Evolutionary conservation across 805 yeast species (phyloP).

Genomic region (Crinitomyces ghanaensis): DNA sequence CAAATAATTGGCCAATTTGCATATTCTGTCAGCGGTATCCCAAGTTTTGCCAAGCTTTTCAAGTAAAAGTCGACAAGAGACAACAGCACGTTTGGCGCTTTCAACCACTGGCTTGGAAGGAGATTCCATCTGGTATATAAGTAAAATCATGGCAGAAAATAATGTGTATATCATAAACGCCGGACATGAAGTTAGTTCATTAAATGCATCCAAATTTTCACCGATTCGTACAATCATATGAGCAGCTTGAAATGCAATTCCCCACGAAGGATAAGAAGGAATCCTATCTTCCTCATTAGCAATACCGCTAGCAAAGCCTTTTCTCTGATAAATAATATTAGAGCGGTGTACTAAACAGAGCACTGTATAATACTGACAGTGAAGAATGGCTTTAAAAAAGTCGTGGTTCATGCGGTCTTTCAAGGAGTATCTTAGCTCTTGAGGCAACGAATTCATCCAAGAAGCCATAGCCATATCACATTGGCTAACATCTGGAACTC

Average conservation of each 20-base stretch:
- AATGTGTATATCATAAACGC: slow-evolving; percentile 47
- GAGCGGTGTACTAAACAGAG: slow-evolving; percentile 62
- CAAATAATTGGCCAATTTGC: slow-evolving; percentile 36
- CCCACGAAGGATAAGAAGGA: slow-evolving; percentile 53
- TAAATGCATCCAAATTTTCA: slow-evolving; percentile 40
- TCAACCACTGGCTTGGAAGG: slow-evolving; percentile 26
- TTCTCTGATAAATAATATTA: slow-evolving; percentile 33
- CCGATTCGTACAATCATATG: slow-evolving; percentile 58
- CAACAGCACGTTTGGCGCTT: slow-evolving; percentile 28
- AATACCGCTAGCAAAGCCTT: slow-evolving; percentile 12
- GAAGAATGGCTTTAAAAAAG: slow-evolving; percentile 46
- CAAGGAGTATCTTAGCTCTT: slow-evolving; percentile 49
- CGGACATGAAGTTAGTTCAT: slow-evolving; percentile 42
- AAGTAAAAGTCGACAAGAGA: slow-evolving; percentile 27
- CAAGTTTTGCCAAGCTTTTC: slow-evolving; percentile 38
- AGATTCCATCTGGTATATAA: slow-evolving; percentile 54
- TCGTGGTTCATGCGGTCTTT: slow-evolving; percentile 42
- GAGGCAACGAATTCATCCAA: slow-evolving; percentile 62
- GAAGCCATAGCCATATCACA: slow-evolving; percentile 69
- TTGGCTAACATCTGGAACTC: slow-evolving; percentile 41
- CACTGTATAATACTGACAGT: slow-evolving; percentile 63
- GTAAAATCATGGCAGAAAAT: slow-evolving; percentile 56
- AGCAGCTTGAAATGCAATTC: slow-evolving; percentile 73
- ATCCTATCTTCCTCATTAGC: slow-evolving; percentile 4
- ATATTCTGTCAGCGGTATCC: slow-evolving; percentile 41